A percentile compares a stretch with the other conserved stretches of the same genome.
phyloP scores from a whole-genome alignment of 1,284 basidiomycete genomes.

The Pterulicium gracile region DNA sequence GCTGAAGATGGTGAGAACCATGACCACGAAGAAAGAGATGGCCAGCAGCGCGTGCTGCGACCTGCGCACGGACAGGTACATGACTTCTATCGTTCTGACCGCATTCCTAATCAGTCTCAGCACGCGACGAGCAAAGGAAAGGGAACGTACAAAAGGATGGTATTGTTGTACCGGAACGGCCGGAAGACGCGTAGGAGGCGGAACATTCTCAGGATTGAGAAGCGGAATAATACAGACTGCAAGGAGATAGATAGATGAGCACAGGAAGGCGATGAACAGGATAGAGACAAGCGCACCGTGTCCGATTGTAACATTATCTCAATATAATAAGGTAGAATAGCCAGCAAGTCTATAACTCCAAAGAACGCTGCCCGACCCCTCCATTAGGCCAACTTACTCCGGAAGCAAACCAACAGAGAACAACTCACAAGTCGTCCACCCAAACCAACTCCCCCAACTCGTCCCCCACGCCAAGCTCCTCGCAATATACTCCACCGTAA shows the following conservation, averaged over 20 bases:
- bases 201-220: slow-evolving; percentile 79
- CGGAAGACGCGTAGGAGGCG: slow-evolving; percentile 78
- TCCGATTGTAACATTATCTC: slow-evolving; percentile 78
- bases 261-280: slow-evolving; percentile 4
- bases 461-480: slow-evolving; percentile 56
- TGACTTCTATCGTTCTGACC: slow-evolving; percentile 78
- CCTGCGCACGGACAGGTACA: slow-evolving; percentile 79
- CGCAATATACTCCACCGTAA: slow-evolving; percentile 71
- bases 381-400: neutral
- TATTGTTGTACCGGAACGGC: slow-evolving; percentile 77
- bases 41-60: slow-evolving; percentile 82
- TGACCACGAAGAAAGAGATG: slow-evolving; percentile 80
- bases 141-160: slow-evolving; percentile 58
- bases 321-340: slow-evolving; percentile 81
- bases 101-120: neutral
- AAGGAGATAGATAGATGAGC: neutral
- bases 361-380: slow-evolving; percentile 81
- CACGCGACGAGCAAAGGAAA: neutral
- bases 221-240: slow-evolving; percentile 76
- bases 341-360: slow-evolving; percentile 74
- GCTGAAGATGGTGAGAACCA: slow-evolving; percentile 79
- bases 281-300: slow-evolving; percentile 40
- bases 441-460: slow-evolving; percentile 44
- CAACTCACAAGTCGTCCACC: slow-evolving; percentile 57
- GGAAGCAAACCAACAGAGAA: slow-evolving; percentile 4